Evolutionary conservation across 345 rosid species (phyloP), one percentile per base, ranked within the genome.

Genomic region (Eucalyptus erythrocorys): DNA sequence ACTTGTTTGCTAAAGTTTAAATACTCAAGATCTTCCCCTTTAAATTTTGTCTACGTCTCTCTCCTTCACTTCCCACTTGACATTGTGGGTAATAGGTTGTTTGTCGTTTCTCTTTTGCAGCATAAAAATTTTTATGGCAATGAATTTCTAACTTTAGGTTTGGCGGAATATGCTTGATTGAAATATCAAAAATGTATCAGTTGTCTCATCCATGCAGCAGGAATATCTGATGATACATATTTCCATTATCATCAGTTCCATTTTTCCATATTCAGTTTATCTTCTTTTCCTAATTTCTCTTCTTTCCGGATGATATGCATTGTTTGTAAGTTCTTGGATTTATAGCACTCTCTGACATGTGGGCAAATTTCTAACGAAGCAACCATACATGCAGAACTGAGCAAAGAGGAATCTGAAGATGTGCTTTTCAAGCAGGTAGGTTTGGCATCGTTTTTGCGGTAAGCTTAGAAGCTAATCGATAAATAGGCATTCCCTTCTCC

Each of bases 401-500:
- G 97, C 91, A 92, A 92, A 82, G 99, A 96, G 87, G 99, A 96
- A 92, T 90, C 93, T 14, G 98, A 96, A 89, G 98, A 96, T 88
- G 96, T 95, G 86, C 92, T 92, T 27, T 97, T 97, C 92, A 96
- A 96, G 94, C 96, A 96, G 98, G 99, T 97, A 89, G 47, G 42
- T 86, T 40, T 13, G 19, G 27, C n/a, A 37, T 21, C 6, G n/a
- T 53, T 21, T 22, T 53, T 42, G 24, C 47, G 5, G 26, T 48
- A 85, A 47, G 51, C 87, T 34, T 53, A 53, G 64, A 51, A 71
- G 81, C 81, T 71, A 71, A 34, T 71, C 22, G 43, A 71, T 26
- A 86, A 34, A 22, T 13, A 14, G 66, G 47, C 26, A 17, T 34
- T 50, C 43, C 27, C 64, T 21, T 40, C 47, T 53, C 64, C 43